Evolutionary conservation across 257 asterid genomes (phyloP).

Genomic region (Agastache rugosa): DNA sequence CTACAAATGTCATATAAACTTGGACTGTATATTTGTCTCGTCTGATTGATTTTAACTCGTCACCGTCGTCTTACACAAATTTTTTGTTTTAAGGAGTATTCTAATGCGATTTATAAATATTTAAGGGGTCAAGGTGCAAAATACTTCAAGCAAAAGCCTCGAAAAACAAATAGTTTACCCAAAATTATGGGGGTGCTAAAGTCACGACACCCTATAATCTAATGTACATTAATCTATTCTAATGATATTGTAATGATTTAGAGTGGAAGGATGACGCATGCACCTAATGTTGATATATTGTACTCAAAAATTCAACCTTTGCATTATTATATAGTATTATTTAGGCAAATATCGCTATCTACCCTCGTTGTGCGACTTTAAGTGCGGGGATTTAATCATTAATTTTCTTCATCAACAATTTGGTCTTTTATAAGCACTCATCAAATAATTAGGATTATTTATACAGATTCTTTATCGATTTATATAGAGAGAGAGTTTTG

Average conservation of each 20-base stretch:
- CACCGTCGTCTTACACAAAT: no score
- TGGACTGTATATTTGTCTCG: no score
- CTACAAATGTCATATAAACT: no score
- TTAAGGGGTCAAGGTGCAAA: no score
- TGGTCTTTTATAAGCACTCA: not conserved
- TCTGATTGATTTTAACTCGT: no score
- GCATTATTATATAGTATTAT: not conserved
- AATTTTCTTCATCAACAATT: not conserved
- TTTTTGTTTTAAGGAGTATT: no score
- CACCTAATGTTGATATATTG: not conserved
- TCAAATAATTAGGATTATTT: not conserved
- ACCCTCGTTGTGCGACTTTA: not conserved
- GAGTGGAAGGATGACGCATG: not conserved
- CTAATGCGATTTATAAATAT: no score
- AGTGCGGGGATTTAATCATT: not conserved
- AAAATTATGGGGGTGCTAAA: not conserved
- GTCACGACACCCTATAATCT: not conserved
- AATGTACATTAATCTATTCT: no score
- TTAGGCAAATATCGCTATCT: slow-evolving; percentile 32
- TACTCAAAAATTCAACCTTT: not conserved
- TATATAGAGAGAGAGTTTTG: no score
- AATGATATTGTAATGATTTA: not conserved
- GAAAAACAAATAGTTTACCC: no score
- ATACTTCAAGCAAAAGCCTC: no score
- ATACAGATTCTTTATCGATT: no score